Base-by-base conservation (phyloP, 2,329 filamentous ascomycete species). In the Periglandula ipomoeae region DNA sequence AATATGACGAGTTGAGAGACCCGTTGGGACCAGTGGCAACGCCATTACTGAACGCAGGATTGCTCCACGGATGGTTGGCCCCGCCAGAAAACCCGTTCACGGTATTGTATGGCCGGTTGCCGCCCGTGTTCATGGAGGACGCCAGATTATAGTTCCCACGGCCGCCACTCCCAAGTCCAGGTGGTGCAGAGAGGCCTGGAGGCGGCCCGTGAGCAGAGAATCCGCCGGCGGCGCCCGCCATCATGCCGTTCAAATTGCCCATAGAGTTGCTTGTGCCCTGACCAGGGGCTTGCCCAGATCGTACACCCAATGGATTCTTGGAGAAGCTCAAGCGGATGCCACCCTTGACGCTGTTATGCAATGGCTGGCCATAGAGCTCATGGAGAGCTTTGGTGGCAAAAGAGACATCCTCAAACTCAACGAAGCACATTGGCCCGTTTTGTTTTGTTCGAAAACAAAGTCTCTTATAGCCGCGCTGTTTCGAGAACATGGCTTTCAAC, bases 361-460 rank as follows among this genome's bases (percentile, higher is more conserved):
- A 76, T 44, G 80, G 82, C 44, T 85, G 81, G 0, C 93, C 93
- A 60, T 97, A 96, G 1, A 97, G 75, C 49, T 96, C 89, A 55
- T 90, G 82, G 3, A 97, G 75, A 1, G 90, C 85, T 67, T 93
- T 95, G 38, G 91, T 96, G 1, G 93, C 91, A 60, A 89, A 91
- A 1, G 87, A 86, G 10, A 95, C 78, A 59, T 96, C 90, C 60
- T 97, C 91, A 58, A 97, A 98, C 66, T 98, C 93, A 34, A 98
- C 93, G 65, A 97, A 97, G 64, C 93, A 97, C 90, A 97, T 97
- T 2, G 91, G 91, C 0, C 91, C 91, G 58, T 96, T 95, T 56
- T 87, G 81, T 71, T 97, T 97, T 47, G 89, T 94, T 30, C 91
- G 81, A 74, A 96, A 95, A 62, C 89, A 95, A 7, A 98, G 81